These are phyloP conservation scores for Lyophyllum decastes DNA, from an alignment of 768 basidiomycete species.

Conservation along the genomic window DNA sequence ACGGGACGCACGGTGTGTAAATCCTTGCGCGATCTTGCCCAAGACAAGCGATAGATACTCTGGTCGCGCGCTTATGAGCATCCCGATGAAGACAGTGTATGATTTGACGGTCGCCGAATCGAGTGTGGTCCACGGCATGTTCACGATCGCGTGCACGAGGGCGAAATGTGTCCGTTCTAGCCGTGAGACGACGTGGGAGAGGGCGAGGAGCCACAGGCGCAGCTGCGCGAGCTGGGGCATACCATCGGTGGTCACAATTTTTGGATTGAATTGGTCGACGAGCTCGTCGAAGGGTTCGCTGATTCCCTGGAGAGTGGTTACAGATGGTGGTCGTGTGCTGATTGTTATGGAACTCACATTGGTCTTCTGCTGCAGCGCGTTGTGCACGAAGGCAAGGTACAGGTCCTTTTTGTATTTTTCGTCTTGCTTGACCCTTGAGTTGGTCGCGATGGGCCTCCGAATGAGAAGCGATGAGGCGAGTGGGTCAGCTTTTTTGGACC, in stretches of 20 bases:
- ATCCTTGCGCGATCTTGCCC: conserved; percentile 77
- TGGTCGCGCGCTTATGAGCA: conserved; percentile 88
- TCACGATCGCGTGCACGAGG: conserved; percentile 84
- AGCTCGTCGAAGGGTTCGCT: conserved; percentile 85
- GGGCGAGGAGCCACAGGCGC: conserved; percentile 79
- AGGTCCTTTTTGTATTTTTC: conserved; percentile 79
- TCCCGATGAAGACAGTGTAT: conserved; percentile 87
- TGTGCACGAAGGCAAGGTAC: conserved; percentile 81
- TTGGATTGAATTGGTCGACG: conserved; percentile 78
- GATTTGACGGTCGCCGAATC: conserved; percentile 83
- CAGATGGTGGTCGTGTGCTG: conserved; percentile 9
- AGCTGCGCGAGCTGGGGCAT: conserved; percentile 55
- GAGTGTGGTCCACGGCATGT: conserved; percentile 91
- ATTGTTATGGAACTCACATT: conserved; percentile 46
- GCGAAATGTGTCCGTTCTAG: conserved; percentile 78
- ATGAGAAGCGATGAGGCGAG: conserved; percentile 27
- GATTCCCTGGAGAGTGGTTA: conserved; percentile 57
- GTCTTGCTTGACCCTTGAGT: conserved; percentile 76
- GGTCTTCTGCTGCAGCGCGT: conserved; percentile 74
- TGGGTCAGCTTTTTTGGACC: conserved; percentile 29
- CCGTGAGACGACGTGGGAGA: conserved; percentile 91
- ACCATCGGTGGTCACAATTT: conserved; percentile 30
- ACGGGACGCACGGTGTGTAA: conserved; percentile 79
- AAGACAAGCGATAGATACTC: conserved; percentile 89
- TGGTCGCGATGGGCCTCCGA: conserved; percentile 71